Conservation (phyloP, 2,329 filamentous ascomycete genomes). For the Claviceps sp. region DNA sequence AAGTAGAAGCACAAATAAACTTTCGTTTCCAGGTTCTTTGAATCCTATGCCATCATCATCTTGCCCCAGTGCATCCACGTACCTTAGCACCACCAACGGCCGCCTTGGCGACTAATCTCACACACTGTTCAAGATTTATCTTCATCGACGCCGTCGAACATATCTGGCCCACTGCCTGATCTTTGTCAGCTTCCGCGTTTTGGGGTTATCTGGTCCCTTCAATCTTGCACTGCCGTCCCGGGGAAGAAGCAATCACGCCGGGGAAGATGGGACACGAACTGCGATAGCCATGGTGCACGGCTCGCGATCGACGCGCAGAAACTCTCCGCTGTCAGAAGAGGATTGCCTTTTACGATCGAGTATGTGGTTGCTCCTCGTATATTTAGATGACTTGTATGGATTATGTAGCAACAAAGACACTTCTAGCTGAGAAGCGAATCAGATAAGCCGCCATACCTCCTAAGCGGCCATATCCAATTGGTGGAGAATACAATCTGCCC, state of each 20-base stretch:
- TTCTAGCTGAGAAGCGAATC: background rate
- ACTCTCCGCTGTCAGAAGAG: too few species aligned
- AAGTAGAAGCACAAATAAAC: background rate
- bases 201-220: background rate
- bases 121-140: slow-evolving; percentile 70
- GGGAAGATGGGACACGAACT: background rate
- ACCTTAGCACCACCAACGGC: slow-evolving; percentile 68
- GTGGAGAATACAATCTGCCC: background rate
- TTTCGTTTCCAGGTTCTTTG: background rate
- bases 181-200: background rate
- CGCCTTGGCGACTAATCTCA: slow-evolving; percentile 57
- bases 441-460: background rate
- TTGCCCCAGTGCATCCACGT: slow-evolving; percentile 7
- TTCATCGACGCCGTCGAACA: slow-evolving; percentile 69
- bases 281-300: background rate
- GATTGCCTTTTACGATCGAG: too few species aligned
- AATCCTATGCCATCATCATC: background rate
- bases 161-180: slow-evolving; percentile 69
- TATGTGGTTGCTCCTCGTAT: background rate
- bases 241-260: background rate
- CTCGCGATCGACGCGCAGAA: too few species aligned
- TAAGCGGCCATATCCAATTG: background rate
- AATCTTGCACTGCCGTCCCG: too few species aligned
- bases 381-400: too few species aligned
- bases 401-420: too few species aligned